Percentiles rank a stretch among this genome's conserved stretches.
phyloP scores from a whole-genome alignment of 2,329 filamentous ascomycete genomes.

The Periconia macrospinosa region DNA sequence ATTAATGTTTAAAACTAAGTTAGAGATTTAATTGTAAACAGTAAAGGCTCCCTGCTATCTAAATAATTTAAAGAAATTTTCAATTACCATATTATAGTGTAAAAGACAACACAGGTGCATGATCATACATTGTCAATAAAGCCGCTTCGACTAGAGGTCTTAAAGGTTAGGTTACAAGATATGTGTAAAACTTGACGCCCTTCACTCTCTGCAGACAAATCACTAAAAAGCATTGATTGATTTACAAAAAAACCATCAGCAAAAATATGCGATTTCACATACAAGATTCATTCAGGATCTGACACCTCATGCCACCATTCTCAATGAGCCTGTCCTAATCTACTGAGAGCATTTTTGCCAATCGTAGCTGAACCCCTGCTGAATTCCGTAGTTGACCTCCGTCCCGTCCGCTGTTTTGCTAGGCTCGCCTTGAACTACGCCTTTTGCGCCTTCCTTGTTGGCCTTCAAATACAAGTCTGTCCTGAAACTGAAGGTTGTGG shows the following conservation, averaged over 20 bases:
- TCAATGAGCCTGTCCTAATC: not conserved
- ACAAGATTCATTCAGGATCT: not conserved
- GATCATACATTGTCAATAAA: too few relatives aligned
- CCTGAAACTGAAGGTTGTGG: conserved; percentile 13
- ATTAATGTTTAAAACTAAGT: too few relatives aligned
- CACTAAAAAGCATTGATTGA: too few relatives aligned
- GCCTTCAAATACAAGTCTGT: conserved; percentile 15
- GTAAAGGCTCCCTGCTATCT: too few relatives aligned
- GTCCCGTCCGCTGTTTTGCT: not conserved
- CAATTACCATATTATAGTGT: not conserved
- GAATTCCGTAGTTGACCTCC: conserved; percentile 16
- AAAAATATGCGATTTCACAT: not conserved
- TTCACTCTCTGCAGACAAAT: too few relatives aligned
- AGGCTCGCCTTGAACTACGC: conserved; percentile 12
- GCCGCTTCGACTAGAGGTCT: too few relatives aligned
- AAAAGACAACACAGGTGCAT: not conserved
- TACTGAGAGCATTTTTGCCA: conserved; percentile 18
- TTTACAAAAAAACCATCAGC: too few relatives aligned
- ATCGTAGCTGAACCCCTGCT: conserved; percentile 19
- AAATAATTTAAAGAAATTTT: too few relatives aligned
- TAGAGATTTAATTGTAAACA: too few relatives aligned
- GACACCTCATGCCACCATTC: too few relatives aligned
- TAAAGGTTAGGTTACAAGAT: too few relatives aligned
- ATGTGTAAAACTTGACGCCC: too few relatives aligned
- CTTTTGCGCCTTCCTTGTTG: conserved; percentile 10